These are phyloP conservation scores for Oryza brachyantha DNA, from an alignment of 176 grass and related monocot genomes.

Conservation along the genomic window DNA sequence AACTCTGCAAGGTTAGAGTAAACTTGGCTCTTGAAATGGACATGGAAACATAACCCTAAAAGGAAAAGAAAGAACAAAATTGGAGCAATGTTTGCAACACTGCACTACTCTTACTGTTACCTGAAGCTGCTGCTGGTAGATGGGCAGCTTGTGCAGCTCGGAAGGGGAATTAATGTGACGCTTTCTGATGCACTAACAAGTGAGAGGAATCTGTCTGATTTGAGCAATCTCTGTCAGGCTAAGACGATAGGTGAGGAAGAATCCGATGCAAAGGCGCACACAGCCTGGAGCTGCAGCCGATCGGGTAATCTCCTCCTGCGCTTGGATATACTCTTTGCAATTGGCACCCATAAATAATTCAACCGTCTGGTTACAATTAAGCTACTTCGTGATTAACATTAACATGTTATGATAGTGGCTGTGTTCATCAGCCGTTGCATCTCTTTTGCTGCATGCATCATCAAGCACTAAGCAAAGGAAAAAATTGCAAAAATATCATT, in stretches of 20 bases:
- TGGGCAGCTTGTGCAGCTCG: not conserved
- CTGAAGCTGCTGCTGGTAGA: not conserved
- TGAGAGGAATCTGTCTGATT: conserved; percentile 16
- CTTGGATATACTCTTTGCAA: not conserved
- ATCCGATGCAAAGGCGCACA: conserved; percentile 37
- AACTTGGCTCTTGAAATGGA: not conserved
- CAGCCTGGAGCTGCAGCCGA: not conserved
- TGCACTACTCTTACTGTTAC: not conserved
- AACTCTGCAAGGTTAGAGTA: not conserved
- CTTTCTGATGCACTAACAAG: not conserved
- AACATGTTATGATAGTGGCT: not conserved
- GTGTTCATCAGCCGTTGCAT: not conserved
- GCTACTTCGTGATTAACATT: not conserved
- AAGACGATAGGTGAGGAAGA: conserved; percentile 3
- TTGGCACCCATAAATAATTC: not conserved
- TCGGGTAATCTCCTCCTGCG: not conserved
- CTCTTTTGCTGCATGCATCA: not conserved
- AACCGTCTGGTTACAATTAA: not conserved
- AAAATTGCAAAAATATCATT: no score
- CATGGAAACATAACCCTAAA: not conserved
- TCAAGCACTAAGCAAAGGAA: not conserved
- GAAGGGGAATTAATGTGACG: not conserved
- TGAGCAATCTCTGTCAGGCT: not conserved
- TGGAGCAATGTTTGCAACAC: not conserved
- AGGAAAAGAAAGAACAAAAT: not conserved